A percentile compares a stretch with the other conserved stretches of the same genome.
Conservation (phyloP, 352 stramenopile species). For the Blastocystis sp. region DNA sequence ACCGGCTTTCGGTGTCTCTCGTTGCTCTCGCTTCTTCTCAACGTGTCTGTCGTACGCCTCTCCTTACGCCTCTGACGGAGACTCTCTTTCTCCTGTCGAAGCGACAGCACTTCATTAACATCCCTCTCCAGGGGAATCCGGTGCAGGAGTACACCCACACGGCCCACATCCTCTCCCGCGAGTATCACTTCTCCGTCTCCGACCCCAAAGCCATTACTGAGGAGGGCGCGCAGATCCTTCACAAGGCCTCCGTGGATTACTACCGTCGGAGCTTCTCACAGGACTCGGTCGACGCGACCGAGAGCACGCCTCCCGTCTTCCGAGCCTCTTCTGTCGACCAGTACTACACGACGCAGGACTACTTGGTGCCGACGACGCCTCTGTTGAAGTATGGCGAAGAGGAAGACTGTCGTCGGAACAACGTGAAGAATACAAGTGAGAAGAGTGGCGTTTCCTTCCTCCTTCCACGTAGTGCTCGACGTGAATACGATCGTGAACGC, state of each 20-base stretch:
- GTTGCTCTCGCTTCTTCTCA: not conserved
- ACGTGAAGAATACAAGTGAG: too few relatives aligned
- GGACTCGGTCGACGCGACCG: not conserved
- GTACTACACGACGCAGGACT: slow-evolving; percentile 23
- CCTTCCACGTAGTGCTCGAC: not conserved
- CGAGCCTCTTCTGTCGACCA: not conserved
- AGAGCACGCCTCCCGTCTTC: slow-evolving; percentile 11
- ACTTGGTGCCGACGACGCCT: not conserved
- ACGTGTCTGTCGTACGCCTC: not conserved
- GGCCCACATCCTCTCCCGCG: slow-evolving; percentile 26
- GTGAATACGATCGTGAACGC: not conserved
- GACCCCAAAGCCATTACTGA: not conserved
- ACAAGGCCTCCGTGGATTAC: not conserved
- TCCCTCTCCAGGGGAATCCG: slow-evolving; percentile 40
- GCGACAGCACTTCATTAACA: slow-evolving; percentile 53
- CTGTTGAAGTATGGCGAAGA: too few relatives aligned
- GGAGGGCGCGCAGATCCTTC: not conserved
- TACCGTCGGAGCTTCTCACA: slow-evolving; percentile 15
- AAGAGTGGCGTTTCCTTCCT: not conserved
- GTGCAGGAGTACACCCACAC: slow-evolving; percentile 28
- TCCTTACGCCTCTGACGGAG: not conserved
- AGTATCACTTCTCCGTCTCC: slow-evolving; percentile 17
- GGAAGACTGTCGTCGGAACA: too few relatives aligned
- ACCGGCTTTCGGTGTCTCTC: not conserved
- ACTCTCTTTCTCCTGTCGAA: not conserved